phyloP scores from a whole-genome alignment of 2,329 filamentous ascomycete genomes.

The Aureobasidium sp. region DNA sequence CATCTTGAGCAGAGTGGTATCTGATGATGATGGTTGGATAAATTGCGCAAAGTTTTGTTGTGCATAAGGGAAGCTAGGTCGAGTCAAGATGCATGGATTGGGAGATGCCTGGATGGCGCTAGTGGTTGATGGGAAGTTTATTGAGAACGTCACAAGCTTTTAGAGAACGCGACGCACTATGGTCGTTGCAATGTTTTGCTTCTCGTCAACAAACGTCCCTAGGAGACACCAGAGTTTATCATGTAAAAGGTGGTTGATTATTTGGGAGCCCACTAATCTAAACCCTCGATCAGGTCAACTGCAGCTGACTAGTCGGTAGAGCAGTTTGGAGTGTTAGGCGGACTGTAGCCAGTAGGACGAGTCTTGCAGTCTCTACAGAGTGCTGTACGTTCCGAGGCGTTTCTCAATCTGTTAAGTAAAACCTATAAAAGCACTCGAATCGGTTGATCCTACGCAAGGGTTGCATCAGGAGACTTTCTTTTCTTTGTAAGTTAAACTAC shows the following conservation, averaged over 20 bases:
- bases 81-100: neutral
- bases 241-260: neutral
- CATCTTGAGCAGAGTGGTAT: neutral
- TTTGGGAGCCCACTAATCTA: neutral
- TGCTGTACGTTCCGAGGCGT: neutral
- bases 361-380: neutral
- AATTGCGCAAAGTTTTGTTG: neutral
- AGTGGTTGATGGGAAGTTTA: neutral
- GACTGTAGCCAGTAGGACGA: too few species aligned
- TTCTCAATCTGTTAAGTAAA: neutral
- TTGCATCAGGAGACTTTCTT: neutral
- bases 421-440: neutral
- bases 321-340: neutral
- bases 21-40: neutral
- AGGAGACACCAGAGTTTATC: too few species aligned
- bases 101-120: slow-evolving; percentile 1
- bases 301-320: neutral
- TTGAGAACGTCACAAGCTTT: neutral
- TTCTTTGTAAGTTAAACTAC: neutral
- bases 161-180: neutral
- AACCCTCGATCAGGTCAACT: neutral
- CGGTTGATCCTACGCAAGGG: neutral
- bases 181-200: neutral
- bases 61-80: slow-evolving; percentile 9
- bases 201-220: too few species aligned